Percentiles rank a stretch among this genome's conserved stretches.
These are phyloP conservation scores for Amanita rimosa DNA, from an alignment of 768 basidiomycete genomes.

Conservation along the genomic window DNA sequence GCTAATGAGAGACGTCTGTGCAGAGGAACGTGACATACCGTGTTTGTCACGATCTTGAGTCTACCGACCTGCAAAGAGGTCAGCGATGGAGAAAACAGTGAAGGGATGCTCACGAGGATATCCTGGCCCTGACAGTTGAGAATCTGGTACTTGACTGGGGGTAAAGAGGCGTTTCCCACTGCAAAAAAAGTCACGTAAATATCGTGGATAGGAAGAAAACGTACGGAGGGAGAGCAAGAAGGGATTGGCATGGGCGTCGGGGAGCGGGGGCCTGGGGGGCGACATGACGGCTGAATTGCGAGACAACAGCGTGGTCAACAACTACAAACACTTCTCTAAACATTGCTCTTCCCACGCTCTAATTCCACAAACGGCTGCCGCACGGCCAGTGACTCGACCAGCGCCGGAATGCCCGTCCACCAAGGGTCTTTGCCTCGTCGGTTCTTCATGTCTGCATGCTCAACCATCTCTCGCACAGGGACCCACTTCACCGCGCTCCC, in stretches of 20 bases:
- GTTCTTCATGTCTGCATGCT: slow-evolving; percentile 85
- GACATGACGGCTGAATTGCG: slow-evolving; percentile 17
- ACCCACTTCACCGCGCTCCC: slow-evolving; percentile 74
- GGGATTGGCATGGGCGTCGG: slow-evolving; percentile 37
- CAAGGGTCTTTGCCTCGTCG: slow-evolving; percentile 68
- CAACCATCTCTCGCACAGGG: slow-evolving; percentile 72
- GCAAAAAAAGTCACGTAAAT: slow-evolving; percentile 8
- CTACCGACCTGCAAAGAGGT: slow-evolving; percentile 56
- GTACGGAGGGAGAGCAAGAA: slow-evolving; percentile 32
- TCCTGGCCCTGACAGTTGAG: slow-evolving; percentile 80
- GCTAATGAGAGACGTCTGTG: slow-evolving; percentile 10
- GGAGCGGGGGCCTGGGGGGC: slow-evolving; percentile 38
- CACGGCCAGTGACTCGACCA: slow-evolving; percentile 69
- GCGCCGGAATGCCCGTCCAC: slow-evolving; percentile 62
- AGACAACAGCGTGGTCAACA: slow-evolving; percentile 14
- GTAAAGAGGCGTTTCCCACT: slow-evolving; percentile 33
- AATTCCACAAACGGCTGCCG: slow-evolving; percentile 41
- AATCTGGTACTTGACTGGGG: slow-evolving; percentile 85
- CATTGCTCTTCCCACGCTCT: slow-evolving; percentile 19
- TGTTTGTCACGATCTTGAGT: slow-evolving; percentile 73
- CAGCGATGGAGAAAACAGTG: neutral
- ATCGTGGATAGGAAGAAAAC: slow-evolving; percentile 10
- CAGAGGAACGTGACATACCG: slow-evolving; percentile 35
- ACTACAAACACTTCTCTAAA: slow-evolving; percentile 18
- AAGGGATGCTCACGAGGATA: slow-evolving; percentile 35